Base-by-base conservation (phyloP, 2,329 filamentous ascomycete species). In the Hymenotorrendiella dingleyae region DNA sequence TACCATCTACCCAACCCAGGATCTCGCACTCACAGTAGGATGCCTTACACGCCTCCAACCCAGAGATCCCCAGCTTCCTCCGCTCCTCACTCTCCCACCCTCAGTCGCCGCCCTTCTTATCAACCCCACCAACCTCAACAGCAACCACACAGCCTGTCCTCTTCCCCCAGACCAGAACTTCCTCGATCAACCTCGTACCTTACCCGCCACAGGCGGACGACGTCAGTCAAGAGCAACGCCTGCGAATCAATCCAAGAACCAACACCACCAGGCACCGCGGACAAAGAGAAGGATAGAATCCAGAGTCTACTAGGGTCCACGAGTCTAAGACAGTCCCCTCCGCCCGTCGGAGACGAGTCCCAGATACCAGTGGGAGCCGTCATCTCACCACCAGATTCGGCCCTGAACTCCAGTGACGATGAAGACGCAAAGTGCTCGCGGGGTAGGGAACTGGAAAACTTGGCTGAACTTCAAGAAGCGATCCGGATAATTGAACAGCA, bases 301-400 rank as follows among this genome's bases (percentile, higher is more conserved):
- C 62, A 65, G 12, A 54, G 48, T 29, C 30, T 59, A 46, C 54
- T 42, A 22, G 37, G 68, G 42, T 73, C 71, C 60, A 71, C 71
- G 62, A 86, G 80, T 65, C 69, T 94, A 49, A 80, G 86, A 56
- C 86, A 90, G 63, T 94, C 89, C 36, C 87, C 88, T 12, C 83
- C 86, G n/a, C 86, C 88, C 14, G 67, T 88, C 50, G 86, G 81
- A 50, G 80, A 87, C 66, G 75, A 70, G 20, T 64, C 79, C 46
- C 69, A 78, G 50, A 93, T 95, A 64, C 88, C 89, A 30, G 78
- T 80, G 49, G 88, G 87, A 48, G 89, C 87, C 50, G 79, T 95
- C 54, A 86, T 94, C 46, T 96, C 91, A 0, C 91, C 91, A 26
- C 91, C 91, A 8, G 91, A 96, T 57, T 95, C 90, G 24, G 75